These are phyloP conservation scores for Teratosphaeria zuluensis DNA, from an alignment of 2,329 filamentous ascomycete genomes.

Conservation along the genomic window DNA sequence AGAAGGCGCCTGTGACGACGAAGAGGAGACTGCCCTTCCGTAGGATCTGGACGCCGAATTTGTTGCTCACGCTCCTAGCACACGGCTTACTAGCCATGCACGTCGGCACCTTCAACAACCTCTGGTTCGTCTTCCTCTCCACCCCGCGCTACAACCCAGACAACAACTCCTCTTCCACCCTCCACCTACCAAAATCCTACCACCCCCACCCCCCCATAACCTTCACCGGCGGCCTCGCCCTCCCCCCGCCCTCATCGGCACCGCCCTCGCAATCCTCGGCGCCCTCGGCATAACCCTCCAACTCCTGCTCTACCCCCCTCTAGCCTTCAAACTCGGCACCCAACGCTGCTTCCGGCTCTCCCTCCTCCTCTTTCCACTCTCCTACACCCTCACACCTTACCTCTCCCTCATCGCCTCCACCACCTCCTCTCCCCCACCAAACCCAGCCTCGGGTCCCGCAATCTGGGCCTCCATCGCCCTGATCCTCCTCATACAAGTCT, in stretches of 20 bases:
- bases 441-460: constrained; percentile 30
- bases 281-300: constrained; percentile 38
- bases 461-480: constrained; percentile 35
- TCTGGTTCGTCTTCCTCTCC: constrained; percentile 43
- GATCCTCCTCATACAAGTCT: constrained; percentile 35
- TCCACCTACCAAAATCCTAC: constrained; percentile 27
- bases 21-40: constrained; percentile 33
- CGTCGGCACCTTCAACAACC: constrained; percentile 39
- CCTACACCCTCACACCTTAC: constrained; percentile 35
- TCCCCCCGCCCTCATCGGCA: constrained; percentile 39
- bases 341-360: constrained; percentile 32
- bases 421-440: no score
- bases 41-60: constrained; percentile 38
- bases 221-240: constrained; percentile 40
- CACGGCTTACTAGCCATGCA: constrained; percentile 39
- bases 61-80: constrained; percentile 34
- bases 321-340: constrained; percentile 34
- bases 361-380: constrained; percentile 35
- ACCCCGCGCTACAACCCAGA: constrained; percentile 7
- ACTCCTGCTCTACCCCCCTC: constrained; percentile 35
- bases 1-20: constrained; percentile 2
- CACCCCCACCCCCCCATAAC: constrained; percentile 31
- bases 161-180: constrained; percentile 3
- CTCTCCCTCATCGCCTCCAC: constrained; percentile 34
- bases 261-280: constrained; percentile 39